A percentile compares a stretch with the other conserved stretches of the same genome.
These are phyloP conservation scores for Eucalyptus tenuipes DNA, from an alignment of 345 rosid genomes.

Conservation along the genomic window DNA sequence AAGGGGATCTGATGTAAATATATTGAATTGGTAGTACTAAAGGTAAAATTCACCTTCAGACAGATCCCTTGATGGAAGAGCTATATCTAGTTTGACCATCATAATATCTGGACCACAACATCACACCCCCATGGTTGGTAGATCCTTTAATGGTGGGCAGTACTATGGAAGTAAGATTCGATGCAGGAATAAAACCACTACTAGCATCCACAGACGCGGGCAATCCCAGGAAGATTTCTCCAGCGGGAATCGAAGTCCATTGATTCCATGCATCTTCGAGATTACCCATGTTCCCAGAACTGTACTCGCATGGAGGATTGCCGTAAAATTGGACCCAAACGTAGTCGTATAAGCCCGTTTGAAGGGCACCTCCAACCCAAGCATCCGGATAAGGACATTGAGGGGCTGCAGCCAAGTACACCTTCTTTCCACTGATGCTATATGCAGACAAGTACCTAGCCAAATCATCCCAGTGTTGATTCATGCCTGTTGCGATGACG, in stretches of 20 bases:
- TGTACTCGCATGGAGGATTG: conserved; percentile 12
- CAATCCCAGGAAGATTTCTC: conserved; percentile 4
- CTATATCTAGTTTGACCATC: conserved; percentile 5
- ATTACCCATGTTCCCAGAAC: not conserved
- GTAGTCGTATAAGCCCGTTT: conserved; percentile 2
- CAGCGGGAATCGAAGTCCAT: not conserved
- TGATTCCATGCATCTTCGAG: conserved; percentile 6
- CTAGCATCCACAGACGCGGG: conserved; percentile 3
- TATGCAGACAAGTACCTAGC: conserved; percentile 7
- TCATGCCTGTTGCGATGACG: not conserved
- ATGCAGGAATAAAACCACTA: conserved; percentile 1
- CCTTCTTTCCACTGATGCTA: conserved; percentile 4
- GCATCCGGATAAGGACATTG: conserved; percentile 12
- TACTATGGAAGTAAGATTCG: not conserved
- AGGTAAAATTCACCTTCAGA: not conserved
- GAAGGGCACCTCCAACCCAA: conserved; percentile 1
- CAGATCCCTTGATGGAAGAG: not conserved
- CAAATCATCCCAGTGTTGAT: conserved; percentile 7
- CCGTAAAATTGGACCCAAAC: conserved; percentile 15
- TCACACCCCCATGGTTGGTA: conserved; percentile 12
- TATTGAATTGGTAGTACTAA: not conserved
- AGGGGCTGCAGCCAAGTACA: conserved; percentile 12
- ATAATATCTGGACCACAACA: conserved; percentile 10
- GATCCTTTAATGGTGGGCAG: conserved; percentile 7
- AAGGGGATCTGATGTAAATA: not conserved